A percentile compares a stretch with the other conserved stretches of the same genome.
phyloP scores from a whole-genome alignment of 106 monocot genomes.

The Hemerocallis citrina region DNA sequence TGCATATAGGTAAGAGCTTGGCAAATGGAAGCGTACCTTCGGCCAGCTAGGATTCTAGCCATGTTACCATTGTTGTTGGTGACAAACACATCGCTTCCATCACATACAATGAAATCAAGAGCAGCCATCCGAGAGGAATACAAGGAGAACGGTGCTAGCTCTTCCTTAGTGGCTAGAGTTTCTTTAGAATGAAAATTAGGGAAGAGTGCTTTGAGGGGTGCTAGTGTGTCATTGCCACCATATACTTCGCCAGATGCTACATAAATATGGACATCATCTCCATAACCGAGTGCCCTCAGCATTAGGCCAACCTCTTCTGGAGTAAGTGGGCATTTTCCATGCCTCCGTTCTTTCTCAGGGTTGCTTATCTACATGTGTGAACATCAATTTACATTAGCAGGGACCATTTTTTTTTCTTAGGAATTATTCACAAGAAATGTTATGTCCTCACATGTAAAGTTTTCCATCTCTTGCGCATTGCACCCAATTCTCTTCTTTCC shows the following conservation, averaged over 20 bases:
- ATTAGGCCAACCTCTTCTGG: constrained; percentile 86
- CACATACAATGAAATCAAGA: constrained; percentile 85
- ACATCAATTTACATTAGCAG: neutral
- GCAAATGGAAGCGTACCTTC: constrained; percentile 39
- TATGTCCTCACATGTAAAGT: constrained; percentile 65
- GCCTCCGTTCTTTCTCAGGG: constrained; percentile 79
- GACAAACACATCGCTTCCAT: constrained; percentile 83
- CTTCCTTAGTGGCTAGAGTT: constrained; percentile 60
- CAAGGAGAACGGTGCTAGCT: constrained; percentile 47
- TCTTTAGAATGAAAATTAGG: constrained; percentile 88
- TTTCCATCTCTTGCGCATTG: constrained; percentile 93
- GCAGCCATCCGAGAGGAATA: constrained; percentile 97
- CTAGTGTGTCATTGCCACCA: constrained; percentile 72
- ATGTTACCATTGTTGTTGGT: constrained; percentile 92
- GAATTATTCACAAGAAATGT: neutral
- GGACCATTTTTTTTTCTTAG: too few relatives aligned
- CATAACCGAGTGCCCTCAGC: constrained; percentile 74
- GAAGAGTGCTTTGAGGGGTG: constrained; percentile 67
- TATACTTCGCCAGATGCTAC: constrained; percentile 94
- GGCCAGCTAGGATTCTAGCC: constrained; percentile 78
- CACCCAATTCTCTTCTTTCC: constrained; percentile 71
- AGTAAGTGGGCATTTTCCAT: constrained; percentile 79
- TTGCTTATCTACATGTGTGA: constrained; percentile 40
- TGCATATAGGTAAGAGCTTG: neutral
- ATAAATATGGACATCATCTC: constrained; percentile 62